phyloP scores from a whole-genome alignment of 805 yeast genomes.

The Suhomyces sp. region DNA sequence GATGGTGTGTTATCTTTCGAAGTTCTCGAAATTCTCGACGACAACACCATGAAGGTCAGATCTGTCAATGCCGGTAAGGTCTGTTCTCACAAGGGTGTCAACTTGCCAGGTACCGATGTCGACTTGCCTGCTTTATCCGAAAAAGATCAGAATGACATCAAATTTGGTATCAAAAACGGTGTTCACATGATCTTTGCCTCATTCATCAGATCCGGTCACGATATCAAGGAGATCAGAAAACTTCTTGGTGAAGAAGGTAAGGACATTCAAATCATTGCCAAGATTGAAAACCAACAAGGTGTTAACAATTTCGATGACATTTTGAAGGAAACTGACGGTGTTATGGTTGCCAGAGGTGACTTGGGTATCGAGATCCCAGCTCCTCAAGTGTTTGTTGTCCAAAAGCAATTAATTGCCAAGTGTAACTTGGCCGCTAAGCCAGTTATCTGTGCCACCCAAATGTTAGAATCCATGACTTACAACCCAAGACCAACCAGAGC shows the following conservation, averaged over 20 bases:
- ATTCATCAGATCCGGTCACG: slow-evolving; percentile 92
- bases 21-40: slow-evolving; percentile 81
- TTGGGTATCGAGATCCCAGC: slow-evolving; percentile 99
- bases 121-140: slow-evolving; percentile 97
- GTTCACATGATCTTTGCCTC: slow-evolving; percentile 99
- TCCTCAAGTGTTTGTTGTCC: slow-evolving; percentile 96
- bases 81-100: slow-evolving; percentile 98
- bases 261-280: slow-evolving; percentile 92
- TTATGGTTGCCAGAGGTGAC: slow-evolving; percentile 99
- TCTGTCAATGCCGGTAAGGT: slow-evolving; percentile 94
- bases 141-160: slow-evolving; percentile 89
- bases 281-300: slow-evolving; percentile 99
- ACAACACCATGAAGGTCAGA: slow-evolving; percentile 75
- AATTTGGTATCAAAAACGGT: slow-evolving; percentile 94
- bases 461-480: slow-evolving; percentile 99
- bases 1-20: slow-evolving; percentile 97
- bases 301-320: slow-evolving; percentile 99
- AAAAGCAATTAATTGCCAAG: slow-evolving; percentile 98
- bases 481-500: slow-evolving; percentile 99
- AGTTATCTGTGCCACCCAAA: slow-evolving; percentile 98
- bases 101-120: slow-evolving; percentile 98
- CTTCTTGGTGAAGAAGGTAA: slow-evolving; percentile 97
- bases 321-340: slow-evolving; percentile 93
- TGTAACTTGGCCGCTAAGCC: slow-evolving; percentile 99
- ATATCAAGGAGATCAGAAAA: slow-evolving; percentile 83